These are phyloP conservation scores for Phytophthora brassicae DNA, from an alignment of 352 stramenopile genomes.

Conservation along the genomic window DNA sequence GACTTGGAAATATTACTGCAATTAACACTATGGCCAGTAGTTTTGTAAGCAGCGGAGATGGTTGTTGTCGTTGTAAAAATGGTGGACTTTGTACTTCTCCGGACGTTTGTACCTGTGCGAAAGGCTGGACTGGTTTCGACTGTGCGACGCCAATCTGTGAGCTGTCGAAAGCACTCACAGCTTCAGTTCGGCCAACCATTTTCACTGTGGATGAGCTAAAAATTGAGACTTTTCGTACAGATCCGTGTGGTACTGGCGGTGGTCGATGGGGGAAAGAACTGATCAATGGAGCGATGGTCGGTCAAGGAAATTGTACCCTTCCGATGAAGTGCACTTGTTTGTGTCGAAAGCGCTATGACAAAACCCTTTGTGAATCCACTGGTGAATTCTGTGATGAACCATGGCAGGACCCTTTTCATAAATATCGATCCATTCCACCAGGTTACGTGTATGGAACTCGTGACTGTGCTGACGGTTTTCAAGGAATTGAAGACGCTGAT, in stretches of 20 bases:
- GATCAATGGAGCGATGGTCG: slow-evolving; percentile 70
- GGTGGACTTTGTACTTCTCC: slow-evolving; percentile 90
- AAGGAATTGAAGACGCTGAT: slow-evolving; percentile 89
- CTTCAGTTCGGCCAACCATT: slow-evolving; percentile 80
- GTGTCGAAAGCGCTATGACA: slow-evolving; percentile 85
- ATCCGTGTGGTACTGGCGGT: slow-evolving; percentile 91
- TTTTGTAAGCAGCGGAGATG: slow-evolving; percentile 58
- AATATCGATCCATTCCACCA: slow-evolving; percentile 59
- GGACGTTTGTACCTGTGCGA: slow-evolving; percentile 90
- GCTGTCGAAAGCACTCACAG: slow-evolving; percentile 44
- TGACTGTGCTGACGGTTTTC: slow-evolving; percentile 92
- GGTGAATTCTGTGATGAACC: slow-evolving; percentile 84
- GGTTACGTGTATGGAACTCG: slow-evolving; percentile 93
- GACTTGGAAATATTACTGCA: slow-evolving; percentile 37
- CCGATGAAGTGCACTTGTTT: slow-evolving; percentile 91
- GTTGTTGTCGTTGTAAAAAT: slow-evolving; percentile 95
- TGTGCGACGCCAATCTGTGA: slow-evolving; percentile 92
- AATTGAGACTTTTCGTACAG: slow-evolving; percentile 90
- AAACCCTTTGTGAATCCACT: slow-evolving; percentile 57
- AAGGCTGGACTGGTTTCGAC: slow-evolving; percentile 95
- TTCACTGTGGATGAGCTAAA: slow-evolving; percentile 95
- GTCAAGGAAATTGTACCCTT: slow-evolving; percentile 93
- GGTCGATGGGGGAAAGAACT: slow-evolving; percentile 73
- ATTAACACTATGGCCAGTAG: slow-evolving; percentile 36
- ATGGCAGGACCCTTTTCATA: slow-evolving; percentile 76